Conservation (phyloP, 192 early-diverging fungal species). For the Mortierella claussenii region DNA sequence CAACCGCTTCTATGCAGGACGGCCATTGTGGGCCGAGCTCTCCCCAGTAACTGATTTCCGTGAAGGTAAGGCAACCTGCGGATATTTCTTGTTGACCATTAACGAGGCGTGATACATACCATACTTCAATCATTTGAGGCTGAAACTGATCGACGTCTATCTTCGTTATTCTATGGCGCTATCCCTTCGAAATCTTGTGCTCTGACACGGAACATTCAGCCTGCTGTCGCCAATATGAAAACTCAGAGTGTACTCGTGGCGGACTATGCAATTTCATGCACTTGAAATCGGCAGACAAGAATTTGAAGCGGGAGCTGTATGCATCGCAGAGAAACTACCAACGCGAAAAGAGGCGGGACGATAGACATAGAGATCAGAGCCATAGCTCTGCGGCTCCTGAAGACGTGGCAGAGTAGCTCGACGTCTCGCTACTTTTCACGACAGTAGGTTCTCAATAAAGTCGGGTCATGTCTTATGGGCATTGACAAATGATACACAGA, state of each 20-base stretch:
- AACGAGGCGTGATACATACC: too few species aligned
- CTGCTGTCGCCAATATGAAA: slow-evolving; percentile 97
- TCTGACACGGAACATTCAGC: slow-evolving; percentile 67
- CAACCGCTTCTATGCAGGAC: slow-evolving; percentile 92
- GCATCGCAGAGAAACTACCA: slow-evolving; percentile 75
- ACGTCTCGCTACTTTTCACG: too few species aligned
- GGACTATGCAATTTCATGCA: slow-evolving; percentile 99
- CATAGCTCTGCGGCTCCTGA: slow-evolving; percentile 28
- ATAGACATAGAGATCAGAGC: slow-evolving; percentile 41
- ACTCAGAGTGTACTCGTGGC: slow-evolving; percentile 91
- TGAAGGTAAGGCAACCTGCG: slow-evolving; percentile 59
- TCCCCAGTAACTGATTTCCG: slow-evolving; percentile 98
- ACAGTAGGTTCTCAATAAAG: too few species aligned
- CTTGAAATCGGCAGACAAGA: slow-evolving; percentile 84
- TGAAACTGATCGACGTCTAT: too few species aligned
- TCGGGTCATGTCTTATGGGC: neutral
- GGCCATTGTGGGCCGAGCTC: slow-evolving; percentile 95
- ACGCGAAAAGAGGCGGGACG: slow-evolving; percentile 64
- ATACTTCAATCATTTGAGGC: too few species aligned
- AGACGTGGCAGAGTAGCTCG: too few species aligned
- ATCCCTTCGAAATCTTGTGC: too few species aligned
- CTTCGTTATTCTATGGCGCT: too few species aligned
- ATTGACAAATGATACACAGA: too few species aligned
- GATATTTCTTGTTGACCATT: neutral
- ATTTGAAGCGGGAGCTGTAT: slow-evolving; percentile 82